Base-by-base conservation (phyloP, 2,329 filamentous ascomycete genomes). In the Decorospora gaudefroyi region DNA sequence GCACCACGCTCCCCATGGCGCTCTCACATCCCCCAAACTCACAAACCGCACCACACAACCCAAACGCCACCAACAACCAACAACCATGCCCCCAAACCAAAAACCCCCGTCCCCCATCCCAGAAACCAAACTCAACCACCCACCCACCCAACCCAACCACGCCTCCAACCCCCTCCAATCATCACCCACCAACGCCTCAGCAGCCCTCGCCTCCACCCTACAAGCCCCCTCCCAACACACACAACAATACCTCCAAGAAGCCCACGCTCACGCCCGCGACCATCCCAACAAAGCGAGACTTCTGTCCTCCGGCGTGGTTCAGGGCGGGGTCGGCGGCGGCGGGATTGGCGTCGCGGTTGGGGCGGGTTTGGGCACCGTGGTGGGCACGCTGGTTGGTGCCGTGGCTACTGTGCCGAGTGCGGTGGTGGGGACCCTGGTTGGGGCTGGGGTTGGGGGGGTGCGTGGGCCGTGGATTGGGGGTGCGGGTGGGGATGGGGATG, bases 331-430 rank as follows among this genome's bases (percentile, higher is more conserved):
- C 9, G 73, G 69, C 5, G 73, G 73, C 2, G 72, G 68, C 0
- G 73, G 73, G 0, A 74, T 75, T 13, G 72, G 73, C 0, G 68
- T 64, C 11, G 72, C 69, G 6, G 69, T 73, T 2, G 68, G 68
- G 1, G 60, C 70, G 13, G 73, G 73, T 0, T 42, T 75, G 12
- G 73, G 73, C 0, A 71, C 71, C 0, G 65, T 73, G 0, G 69
- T 75, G 0, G 73, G 72, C 0, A 72, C 71, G 9, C 28, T 74
- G 10, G 69, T 72, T 0, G 72, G 71, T 2, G 64, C 60, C 0
- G 61, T 74, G n/a, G 66, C 68, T 13, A 64, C 69, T 5, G 62
- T 74, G 39, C 72, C 72, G 3, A 67, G 66, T 8, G 70, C 70
- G 26, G 69, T 62, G 10, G 49, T 75, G 4, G 72, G 72, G 0